Conservation (phyloP, 495 filamentous ascomycete species). For the Penicillium ucsense region DNA sequence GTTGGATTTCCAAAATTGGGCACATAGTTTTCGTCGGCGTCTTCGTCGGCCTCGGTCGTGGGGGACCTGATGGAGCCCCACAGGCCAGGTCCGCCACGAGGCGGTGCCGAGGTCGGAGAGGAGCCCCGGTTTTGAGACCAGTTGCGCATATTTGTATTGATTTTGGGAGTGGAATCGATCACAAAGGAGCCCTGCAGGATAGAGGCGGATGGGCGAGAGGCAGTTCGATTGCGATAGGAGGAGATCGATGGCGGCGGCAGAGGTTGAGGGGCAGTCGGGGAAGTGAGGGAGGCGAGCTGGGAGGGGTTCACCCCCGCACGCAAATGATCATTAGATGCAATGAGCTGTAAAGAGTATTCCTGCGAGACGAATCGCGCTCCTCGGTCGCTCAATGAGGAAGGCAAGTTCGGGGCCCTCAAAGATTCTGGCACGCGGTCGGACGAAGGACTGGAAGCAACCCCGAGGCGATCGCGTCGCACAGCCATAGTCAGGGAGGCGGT, state of each 20-base stretch:
- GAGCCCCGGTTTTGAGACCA: constrained; percentile 20
- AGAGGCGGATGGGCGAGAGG: constrained; percentile 13
- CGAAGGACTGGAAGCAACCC: constrained; percentile 13
- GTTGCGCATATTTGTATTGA: constrained; percentile 11
- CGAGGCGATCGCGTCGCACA: constrained; percentile 47
- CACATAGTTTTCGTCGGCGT: constrained; percentile 23
- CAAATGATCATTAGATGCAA: constrained; percentile 75
- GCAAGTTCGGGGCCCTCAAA: neutral
- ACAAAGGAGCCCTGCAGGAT: constrained; percentile 16
- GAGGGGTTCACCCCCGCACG: constrained; percentile 40
- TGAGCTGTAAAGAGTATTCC: constrained; percentile 67
- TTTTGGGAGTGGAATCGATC: constrained; percentile 14
- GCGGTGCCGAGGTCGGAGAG: constrained; percentile 5
- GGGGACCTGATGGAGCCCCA: constrained; percentile 23
- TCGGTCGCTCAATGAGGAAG: neutral
- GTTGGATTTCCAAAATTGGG: constrained; percentile 26
- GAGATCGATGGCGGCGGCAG: constrained; percentile 14
- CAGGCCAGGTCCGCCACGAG: constrained; percentile 21
- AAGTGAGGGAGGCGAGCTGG: constrained; percentile 18
- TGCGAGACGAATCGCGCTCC: constrained; percentile 34
- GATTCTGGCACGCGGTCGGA: constrained; percentile 9
- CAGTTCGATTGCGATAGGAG: constrained; percentile 23
- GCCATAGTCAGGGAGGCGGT: constrained; percentile 91
- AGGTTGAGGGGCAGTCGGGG: constrained; percentile 16
- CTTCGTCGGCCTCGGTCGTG: constrained; percentile 9